These are phyloP conservation scores for Penicillium cataractarum DNA, from an alignment of 495 filamentous ascomycete species.

Conservation along the genomic window DNA sequence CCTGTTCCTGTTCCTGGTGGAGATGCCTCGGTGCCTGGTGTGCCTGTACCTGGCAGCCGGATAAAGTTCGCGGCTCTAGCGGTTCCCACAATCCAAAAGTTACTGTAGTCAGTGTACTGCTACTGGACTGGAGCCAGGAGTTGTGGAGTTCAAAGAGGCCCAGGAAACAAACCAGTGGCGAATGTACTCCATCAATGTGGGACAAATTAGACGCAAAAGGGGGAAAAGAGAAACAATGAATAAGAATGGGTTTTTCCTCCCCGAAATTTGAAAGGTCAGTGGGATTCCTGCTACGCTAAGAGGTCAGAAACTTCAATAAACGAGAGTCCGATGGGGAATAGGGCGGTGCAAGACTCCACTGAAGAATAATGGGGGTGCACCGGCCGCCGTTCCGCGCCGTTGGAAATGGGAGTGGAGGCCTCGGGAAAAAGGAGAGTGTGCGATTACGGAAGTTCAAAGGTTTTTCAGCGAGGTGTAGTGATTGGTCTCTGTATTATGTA, in stretches of 20 bases:
- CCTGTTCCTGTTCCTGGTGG: not conserved
- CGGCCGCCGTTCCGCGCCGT: slow-evolving; percentile 33
- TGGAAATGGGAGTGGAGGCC: slow-evolving; percentile 24
- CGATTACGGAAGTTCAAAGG: slow-evolving; percentile 7
- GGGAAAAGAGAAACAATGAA: slow-evolving; percentile 6
- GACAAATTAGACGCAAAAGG: slow-evolving; percentile 15
- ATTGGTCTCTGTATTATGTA: not conserved
- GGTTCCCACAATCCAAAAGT: slow-evolving; percentile 12
- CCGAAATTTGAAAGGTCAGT: slow-evolving; percentile 5
- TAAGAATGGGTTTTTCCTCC: not conserved
- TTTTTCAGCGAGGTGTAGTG: not conserved
- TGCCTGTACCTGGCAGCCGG: slow-evolving; percentile 19
- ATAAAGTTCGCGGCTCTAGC: slow-evolving; percentile 17
- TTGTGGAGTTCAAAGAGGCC: not conserved
- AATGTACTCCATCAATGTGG: slow-evolving; percentile 4
- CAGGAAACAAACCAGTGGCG: slow-evolving; percentile 3
- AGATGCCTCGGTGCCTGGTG: not conserved
- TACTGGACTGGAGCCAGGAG: not conserved
- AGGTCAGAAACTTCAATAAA: slow-evolving; percentile 35
- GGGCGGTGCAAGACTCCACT: slow-evolving; percentile 21
- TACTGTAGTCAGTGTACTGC: not conserved
- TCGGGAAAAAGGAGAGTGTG: slow-evolving; percentile 12
- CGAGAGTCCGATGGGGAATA: slow-evolving; percentile 14
- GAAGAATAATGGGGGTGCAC: slow-evolving; percentile 10
- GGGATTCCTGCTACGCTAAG: slow-evolving; percentile 25